Conservation (phyloP, 192 early-diverging fungal species). For the Bifiguratus adelaidae region DNA sequence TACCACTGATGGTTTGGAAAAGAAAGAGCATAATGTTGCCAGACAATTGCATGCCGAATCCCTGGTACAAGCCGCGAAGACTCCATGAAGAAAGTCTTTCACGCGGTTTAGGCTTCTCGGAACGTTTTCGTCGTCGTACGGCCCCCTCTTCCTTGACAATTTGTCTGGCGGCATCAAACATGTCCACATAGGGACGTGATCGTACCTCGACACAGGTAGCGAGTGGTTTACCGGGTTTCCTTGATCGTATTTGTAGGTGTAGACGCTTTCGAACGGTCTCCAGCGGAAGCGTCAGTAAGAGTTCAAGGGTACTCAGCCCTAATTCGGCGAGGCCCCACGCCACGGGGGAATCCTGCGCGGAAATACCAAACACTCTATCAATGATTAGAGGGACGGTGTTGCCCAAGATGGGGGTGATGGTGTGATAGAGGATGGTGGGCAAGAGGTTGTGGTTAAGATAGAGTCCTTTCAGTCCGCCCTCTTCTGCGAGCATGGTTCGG, state of each 20-base stretch:
- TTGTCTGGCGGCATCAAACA: conserved; percentile 52
- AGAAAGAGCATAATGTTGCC: conserved; percentile 48
- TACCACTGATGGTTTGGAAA: conserved; percentile 40
- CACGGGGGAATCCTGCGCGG: conserved; percentile 48
- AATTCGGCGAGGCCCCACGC: conserved; percentile 50
- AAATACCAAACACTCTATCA: conserved; percentile 48
- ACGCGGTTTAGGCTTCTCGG: conserved; percentile 4
- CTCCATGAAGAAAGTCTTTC: conserved; percentile 34
- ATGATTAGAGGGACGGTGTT: conserved; percentile 55
- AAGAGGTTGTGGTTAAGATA: conserved; percentile 63
- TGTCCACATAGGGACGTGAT: conserved; percentile 61
- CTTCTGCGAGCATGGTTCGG: conserved; percentile 63
- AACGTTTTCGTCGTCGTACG: conserved; percentile 7
- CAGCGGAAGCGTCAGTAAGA: conserved; percentile 69
- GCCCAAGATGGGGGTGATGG: conserved; percentile 60
- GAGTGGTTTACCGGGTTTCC: conserved; percentile 37
- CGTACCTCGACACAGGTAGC: conserved; percentile 54
- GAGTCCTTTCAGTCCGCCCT: conserved; percentile 57
- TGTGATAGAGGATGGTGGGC: conserved; percentile 73
- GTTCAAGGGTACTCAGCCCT: conserved; percentile 57
- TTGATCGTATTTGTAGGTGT: conserved; percentile 66
- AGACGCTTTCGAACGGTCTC: conserved; percentile 81
- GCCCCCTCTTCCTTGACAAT: conserved; percentile 71
- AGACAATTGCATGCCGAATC: conserved; percentile 53
- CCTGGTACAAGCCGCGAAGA: conserved; percentile 57